Evolutionary conservation across 371 early-diverging fungal genomes (phyloP).

Genomic region (Mortierella sp.): DNA sequence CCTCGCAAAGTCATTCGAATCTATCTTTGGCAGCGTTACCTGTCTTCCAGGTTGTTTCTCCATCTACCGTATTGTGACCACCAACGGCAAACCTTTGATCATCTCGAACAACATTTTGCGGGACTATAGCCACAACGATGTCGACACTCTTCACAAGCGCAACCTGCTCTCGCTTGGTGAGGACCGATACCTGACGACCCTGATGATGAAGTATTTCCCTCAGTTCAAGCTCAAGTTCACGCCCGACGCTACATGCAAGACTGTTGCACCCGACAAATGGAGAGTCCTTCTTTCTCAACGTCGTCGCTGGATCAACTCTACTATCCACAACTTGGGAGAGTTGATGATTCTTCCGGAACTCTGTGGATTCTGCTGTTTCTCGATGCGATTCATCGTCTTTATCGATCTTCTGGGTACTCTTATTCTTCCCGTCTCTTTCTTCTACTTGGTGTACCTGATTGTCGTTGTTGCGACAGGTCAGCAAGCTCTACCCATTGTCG

Average conservation of each 20-base stretch:
- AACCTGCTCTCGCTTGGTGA: slow-evolving; percentile 88
- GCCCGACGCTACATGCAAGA: slow-evolving; percentile 94
- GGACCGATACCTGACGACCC: slow-evolving; percentile 96
- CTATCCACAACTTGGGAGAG: slow-evolving; percentile 96
- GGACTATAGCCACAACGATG: slow-evolving; percentile 94
- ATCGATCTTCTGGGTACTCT: slow-evolving; percentile 94
- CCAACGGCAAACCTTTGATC: slow-evolving; percentile 87
- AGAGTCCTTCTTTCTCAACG: slow-evolving; percentile 95
- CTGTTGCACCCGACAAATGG: slow-evolving; percentile 97
- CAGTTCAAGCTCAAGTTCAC: slow-evolving; percentile 96
- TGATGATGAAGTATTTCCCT: slow-evolving; percentile 98
- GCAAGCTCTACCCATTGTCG: slow-evolving; percentile 37
- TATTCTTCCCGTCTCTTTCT: slow-evolving; percentile 92
- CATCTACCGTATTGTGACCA: slow-evolving; percentile 91
- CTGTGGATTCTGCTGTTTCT: slow-evolving; percentile 98
- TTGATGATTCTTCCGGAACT: slow-evolving; percentile 87
- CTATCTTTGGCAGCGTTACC: slow-evolving; percentile 97
- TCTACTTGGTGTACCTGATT: slow-evolving; percentile 85
- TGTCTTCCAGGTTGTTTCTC: slow-evolving; percentile 98
- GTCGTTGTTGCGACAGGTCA: slow-evolving; percentile 31
- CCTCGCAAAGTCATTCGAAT: slow-evolving; percentile 98
- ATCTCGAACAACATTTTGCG: slow-evolving; percentile 88
- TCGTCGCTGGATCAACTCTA: slow-evolving; percentile 99
- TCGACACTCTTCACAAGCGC: slow-evolving; percentile 98
- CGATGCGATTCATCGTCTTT: slow-evolving; percentile 98